Conservation (phyloP, 78 protist genomes). For the Dictyostelium brefeldianum region DNA sequence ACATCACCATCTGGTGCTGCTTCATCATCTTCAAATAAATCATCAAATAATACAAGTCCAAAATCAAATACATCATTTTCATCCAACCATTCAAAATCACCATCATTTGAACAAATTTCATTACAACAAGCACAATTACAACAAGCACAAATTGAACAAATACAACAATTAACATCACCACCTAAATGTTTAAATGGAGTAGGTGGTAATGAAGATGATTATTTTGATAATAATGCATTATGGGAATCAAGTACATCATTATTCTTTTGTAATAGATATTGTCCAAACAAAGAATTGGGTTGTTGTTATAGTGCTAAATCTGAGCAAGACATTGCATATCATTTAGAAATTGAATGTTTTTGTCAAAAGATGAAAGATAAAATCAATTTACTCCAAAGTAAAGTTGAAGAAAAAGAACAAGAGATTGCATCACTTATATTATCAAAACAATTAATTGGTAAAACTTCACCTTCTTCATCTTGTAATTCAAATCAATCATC, state of each 20-base stretch:
- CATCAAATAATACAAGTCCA: background rate
- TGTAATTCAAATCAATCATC: background rate
- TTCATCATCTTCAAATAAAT: background rate
- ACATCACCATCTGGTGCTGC: background rate
- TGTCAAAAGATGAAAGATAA: slow-evolving; percentile 41
- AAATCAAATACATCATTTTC: background rate
- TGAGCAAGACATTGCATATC: slow-evolving; percentile 42
- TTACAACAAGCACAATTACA: background rate
- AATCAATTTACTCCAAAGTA: slow-evolving; percentile 1
- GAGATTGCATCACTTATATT: background rate
- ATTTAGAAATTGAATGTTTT: slow-evolving; percentile 41
- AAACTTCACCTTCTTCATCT: background rate
- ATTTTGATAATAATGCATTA: slow-evolving; percentile 34
- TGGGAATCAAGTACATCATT: slow-evolving; percentile 74
- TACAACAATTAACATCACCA: background rate
- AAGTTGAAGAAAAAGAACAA: slow-evolving; percentile 31
- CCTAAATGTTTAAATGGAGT: background rate
- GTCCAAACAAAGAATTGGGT: slow-evolving; percentile 63
- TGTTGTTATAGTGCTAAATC: slow-evolving; percentile 43
- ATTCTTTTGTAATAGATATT: slow-evolving; percentile 51
- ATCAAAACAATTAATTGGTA: background rate
- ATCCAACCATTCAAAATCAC: background rate
- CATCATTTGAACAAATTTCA: slow-evolving; percentile 19
- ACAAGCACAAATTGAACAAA: background rate
- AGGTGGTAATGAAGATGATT: background rate